Evolutionary conservation across 495 filamentous ascomycete genomes (phyloP).

Genomic region (Neurospora terricola): DNA sequence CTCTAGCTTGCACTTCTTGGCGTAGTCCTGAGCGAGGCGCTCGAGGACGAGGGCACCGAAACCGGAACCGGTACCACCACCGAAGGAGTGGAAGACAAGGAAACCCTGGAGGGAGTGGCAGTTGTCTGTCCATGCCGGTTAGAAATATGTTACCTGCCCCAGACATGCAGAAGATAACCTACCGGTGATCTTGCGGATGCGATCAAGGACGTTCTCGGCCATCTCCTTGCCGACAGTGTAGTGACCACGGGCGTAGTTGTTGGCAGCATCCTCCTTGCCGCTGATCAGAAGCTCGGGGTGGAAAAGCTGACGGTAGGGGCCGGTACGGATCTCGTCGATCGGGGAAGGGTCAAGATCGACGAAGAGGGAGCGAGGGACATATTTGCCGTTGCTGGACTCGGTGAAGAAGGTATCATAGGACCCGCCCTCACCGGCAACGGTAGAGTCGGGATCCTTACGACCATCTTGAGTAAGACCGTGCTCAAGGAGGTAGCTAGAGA

Average conservation of each 20-base stretch:
- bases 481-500: constrained; percentile 72
- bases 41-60: constrained; percentile 83
- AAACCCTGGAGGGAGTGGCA: constrained; percentile 86
- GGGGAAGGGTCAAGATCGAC: constrained; percentile 84
- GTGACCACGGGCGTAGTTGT: constrained; percentile 92
- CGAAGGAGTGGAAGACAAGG: constrained; percentile 90
- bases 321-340: constrained; percentile 85
- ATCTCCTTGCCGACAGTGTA: constrained; percentile 92
- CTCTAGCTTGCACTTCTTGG: constrained; percentile 92
- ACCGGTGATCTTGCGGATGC: constrained; percentile 77
- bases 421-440: constrained; percentile 52
- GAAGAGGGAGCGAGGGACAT: constrained; percentile 83
- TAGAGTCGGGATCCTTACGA: constrained; percentile 50
- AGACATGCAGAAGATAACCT: constrained; percentile 5
- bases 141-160: constrained; percentile 2
- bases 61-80: constrained; percentile 84
- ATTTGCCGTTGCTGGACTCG: constrained; percentile 77
- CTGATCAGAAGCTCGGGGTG: constrained; percentile 82
- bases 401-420: constrained; percentile 90
- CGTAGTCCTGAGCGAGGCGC: constrained; percentile 79
- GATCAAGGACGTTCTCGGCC: constrained; percentile 72
- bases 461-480: constrained; percentile 78
- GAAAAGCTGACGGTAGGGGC: constrained; percentile 74
- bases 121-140: constrained; percentile 55
- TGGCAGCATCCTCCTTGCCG: constrained; percentile 90